Evolutionary conservation across 768 basidiomycete genomes (phyloP), one percentile per base, ranked within the genome.

Genomic region (Boletus reticulatus): DNA sequence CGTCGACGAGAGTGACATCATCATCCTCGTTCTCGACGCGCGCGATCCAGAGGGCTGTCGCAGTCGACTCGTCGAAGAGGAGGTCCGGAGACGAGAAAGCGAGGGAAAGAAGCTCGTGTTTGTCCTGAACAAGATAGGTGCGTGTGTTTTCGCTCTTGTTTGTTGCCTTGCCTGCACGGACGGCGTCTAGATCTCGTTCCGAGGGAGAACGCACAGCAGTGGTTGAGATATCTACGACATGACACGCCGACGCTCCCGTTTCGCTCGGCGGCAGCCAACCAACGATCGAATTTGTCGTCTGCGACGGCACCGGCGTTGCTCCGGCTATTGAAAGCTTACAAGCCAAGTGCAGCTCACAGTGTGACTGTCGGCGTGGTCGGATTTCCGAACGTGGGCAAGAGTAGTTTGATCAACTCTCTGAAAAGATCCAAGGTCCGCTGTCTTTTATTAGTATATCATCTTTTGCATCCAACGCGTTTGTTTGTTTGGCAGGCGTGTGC

Each of bases 331-430:
- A 97, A 96, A 66, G 88, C 87, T 0, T 91, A 89, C 69, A 89
- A 86, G 59, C 87, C 86, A 1, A 84, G 77, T 32, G 62, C 72
- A 1, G 76, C 84, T 1, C 83, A 85, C 32, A 88, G 84, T 59
- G 77, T 92, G 48, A 94, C 92, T 0, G 82, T 96, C 48, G 94
- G 94, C 16, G 91, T 98, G 17, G 91, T 98, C 5, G 96, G 96
- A 2, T 96, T 94, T 72, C 96, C 96, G 1, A 98, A 98, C 71
- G 96, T 98, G 44, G 96, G 96, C 14, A 98, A 98, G 75, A 95
- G 92, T 53, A 90, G 87, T 65, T 67, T 98, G 55, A 94, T 99
- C 71, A 98, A 98, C 70, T 89, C 92, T 43, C 74, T 99, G 49
- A 94, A 94, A 72, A 76, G 93, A 37, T 83, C 84, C 57, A 94